phyloP scores from a whole-genome alignment of 768 basidiomycete species.

The Mycena capillaripes region DNA sequence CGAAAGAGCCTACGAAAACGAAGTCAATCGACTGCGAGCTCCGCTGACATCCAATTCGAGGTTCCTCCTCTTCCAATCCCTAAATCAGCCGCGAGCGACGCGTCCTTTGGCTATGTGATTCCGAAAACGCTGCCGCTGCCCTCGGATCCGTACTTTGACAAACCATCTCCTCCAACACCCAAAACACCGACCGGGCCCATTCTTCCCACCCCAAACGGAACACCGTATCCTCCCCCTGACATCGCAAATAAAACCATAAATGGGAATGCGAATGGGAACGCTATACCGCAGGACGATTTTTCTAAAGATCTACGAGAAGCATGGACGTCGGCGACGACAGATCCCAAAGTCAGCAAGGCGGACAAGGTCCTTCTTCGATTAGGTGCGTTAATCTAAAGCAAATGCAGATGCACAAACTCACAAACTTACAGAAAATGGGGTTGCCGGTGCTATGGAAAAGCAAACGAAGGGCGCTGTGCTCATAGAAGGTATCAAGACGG shows the following conservation, averaged over 20 bases:
- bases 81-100: slow-evolving; percentile 16
- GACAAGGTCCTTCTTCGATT: slow-evolving; percentile 23
- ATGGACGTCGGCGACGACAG: slow-evolving; percentile 27
- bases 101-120: not conserved
- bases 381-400: not conserved
- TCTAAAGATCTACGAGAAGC: slow-evolving; percentile 23
- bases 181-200: not conserved
- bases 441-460: slow-evolving; percentile 4
- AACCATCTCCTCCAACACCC: slow-evolving; percentile 1
- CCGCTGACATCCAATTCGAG: not conserved
- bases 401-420: not conserved
- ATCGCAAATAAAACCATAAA: too few relatives aligned
- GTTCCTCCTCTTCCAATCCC: slow-evolving; percentile 1
- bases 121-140: not conserved
- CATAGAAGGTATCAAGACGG: not conserved
- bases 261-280: not conserved
- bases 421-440: slow-evolving; percentile 9
- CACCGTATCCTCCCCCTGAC: not conserved
- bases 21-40: slow-evolving; percentile 5
- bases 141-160: not conserved
- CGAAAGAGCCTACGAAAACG: slow-evolving; percentile 27
- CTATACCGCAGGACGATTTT: slow-evolving; percentile 25
- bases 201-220: not conserved
- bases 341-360: slow-evolving; percentile 24
- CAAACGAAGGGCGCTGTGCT: not conserved